Base-by-base conservation (phyloP, 1,284 basidiomycete species). In the Lentinus polychrous region DNA sequence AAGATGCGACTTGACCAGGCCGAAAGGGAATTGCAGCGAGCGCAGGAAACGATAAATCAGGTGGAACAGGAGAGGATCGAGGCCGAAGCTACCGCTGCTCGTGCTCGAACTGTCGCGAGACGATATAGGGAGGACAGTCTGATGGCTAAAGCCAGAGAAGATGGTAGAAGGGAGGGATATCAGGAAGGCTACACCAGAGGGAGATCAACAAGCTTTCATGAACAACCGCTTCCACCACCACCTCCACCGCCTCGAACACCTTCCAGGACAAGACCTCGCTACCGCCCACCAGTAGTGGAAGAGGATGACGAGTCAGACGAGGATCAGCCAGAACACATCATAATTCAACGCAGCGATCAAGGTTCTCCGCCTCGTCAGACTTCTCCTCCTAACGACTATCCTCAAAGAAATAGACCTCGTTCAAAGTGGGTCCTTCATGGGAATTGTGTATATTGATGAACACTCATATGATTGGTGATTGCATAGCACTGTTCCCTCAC, bases 1-100 rank as follows among this genome's bases (percentile, higher is more conserved):
- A 69, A 72, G 57, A 43, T 70, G 11, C 73, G 75, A 32, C 63
- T 76, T 12, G 72, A 76, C 11, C 65, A 70, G 50, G 74, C 74
- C 0, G 71, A 73, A 55, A 66, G 68, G 36, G 74, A 77, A 54
- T 71, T 76, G 27, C 58, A 59, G 49, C 65, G 73, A 8, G 75
- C 74, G 1, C 73, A 77, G 54, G 71, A 73, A 36, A 66, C 72
- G 43, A 64, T 76, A 27, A 61, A 70, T 50, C 61, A 67, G 44
- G 60, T 74, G 6, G 68, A 73, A 46, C 57, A 63, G 24, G 64
- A 70, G 45, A 64, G 66, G 40, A 58, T 61, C 22, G 68, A 72
- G 44, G 75, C 75, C 3, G 75, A 76, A 53, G 68, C 67, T 0
- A 69, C 70, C 24, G 74, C 73, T 2, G 69, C 72, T 0, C 64